phyloP scores from a whole-genome alignment of 2,329 filamentous ascomycete species.

The Hymenoscyphus repandus region DNA sequence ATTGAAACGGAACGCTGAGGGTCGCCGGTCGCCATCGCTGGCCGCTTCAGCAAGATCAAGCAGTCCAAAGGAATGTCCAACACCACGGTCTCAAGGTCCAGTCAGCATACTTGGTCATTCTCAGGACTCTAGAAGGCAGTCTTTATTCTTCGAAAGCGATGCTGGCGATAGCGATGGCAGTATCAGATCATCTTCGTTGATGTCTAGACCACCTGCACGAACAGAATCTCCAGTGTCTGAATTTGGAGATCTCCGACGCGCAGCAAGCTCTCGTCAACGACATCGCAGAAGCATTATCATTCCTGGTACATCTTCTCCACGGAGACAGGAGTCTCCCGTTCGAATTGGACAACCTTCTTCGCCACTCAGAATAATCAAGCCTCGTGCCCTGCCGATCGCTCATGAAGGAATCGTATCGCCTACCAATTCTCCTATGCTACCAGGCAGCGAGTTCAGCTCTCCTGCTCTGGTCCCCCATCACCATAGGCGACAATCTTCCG shows the following conservation, averaged over 20 bases:
- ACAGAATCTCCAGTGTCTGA: conserved; percentile 92
- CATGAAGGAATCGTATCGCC: conserved; percentile 73
- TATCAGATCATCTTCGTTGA: conserved; percentile 70
- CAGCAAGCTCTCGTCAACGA: conserved; percentile 73
- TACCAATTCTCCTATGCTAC: conserved; percentile 82
- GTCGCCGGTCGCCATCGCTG: conserved; percentile 45
- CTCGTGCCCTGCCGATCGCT: conserved; percentile 55
- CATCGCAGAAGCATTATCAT: conserved; percentile 85
- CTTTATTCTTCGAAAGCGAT: conserved; percentile 79
- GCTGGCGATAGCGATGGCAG: conserved; percentile 82
- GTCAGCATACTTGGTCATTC: conserved; percentile 52
- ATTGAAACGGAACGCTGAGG: conserved; percentile 29
- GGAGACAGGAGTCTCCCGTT: conserved; percentile 83
- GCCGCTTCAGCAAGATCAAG: conserved; percentile 72
- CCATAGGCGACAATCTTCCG: conserved; percentile 87
- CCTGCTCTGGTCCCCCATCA: conserved; percentile 61
- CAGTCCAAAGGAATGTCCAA: conserved; percentile 86
- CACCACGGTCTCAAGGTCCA: conserved; percentile 73
- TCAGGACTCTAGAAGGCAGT: conserved; percentile 66
- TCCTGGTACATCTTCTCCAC: conserved; percentile 71
- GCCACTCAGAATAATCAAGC: conserved; percentile 79
- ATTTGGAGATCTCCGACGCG: conserved; percentile 67
- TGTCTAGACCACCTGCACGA: conserved; percentile 61
- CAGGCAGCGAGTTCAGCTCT: conserved; percentile 75
- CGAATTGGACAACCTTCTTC: conserved; percentile 72